Conservation (phyloP, 805 yeast genomes). For the Trichomonascus vanleenenianus region DNA sequence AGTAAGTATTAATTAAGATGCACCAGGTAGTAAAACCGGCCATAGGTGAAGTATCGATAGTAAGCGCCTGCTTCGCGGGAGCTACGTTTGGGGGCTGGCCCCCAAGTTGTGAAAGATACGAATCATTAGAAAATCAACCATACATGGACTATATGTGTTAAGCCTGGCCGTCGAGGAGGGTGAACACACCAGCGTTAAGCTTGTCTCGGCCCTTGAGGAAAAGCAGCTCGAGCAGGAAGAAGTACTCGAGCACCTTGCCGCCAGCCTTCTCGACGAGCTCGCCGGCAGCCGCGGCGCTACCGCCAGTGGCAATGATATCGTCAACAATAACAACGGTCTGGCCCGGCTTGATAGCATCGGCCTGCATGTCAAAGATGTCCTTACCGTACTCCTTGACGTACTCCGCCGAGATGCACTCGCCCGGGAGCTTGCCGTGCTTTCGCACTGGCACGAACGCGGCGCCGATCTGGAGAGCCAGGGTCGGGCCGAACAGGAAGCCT, state of each 20-base stretch:
- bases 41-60: too few species aligned
- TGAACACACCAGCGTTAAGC: constrained; percentile 80
- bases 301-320: constrained; percentile 97
- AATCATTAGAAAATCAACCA: too few species aligned
- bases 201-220: constrained; percentile 90
- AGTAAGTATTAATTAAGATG: too few species aligned
- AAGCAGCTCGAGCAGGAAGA: constrained; percentile 89
- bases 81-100: too few species aligned
- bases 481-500: constrained; percentile 94
- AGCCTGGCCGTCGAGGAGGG: constrained; percentile 73
- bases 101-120: too few species aligned
- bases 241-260: constrained; percentile 69
- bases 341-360: constrained; percentile 69
- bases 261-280: constrained; percentile 61
- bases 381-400: constrained; percentile 88
- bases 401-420: constrained; percentile 61
- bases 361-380: constrained; percentile 85
- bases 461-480: constrained; percentile 80
- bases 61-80: too few species aligned
- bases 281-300: constrained; percentile 92
- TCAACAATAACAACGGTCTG: constrained; percentile 83
- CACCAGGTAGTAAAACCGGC: too few species aligned
- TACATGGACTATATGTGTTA: background rate
- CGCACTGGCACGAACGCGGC: constrained; percentile 94
- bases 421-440: constrained; percentile 93